These are phyloP conservation scores for Globisporangium barbulae DNA, from an alignment of 352 stramenopile genomes.

Conservation along the genomic window DNA sequence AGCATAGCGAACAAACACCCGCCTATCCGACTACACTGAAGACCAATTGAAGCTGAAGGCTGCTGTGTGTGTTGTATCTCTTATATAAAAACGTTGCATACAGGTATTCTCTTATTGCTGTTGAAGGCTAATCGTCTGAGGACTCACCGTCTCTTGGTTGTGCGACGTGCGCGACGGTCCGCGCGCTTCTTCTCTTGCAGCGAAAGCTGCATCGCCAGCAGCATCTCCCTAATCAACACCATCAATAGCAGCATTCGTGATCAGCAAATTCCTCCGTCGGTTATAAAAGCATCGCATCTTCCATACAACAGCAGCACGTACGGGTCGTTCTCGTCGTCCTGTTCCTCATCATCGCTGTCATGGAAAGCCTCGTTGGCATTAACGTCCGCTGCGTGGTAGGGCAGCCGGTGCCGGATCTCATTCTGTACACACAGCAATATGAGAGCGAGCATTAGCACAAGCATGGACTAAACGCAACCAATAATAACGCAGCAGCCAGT, in stretches of 20 bases:
- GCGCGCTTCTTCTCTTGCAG: constrained; percentile 70
- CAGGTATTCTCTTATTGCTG: not conserved
- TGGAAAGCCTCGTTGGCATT: not conserved
- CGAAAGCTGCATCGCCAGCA: constrained; percentile 50
- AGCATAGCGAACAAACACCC: not conserved
- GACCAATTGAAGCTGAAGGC: not conserved
- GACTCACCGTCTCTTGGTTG: constrained; percentile 33
- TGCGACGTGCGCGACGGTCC: constrained; percentile 37
- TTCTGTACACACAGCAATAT: constrained; percentile 33
- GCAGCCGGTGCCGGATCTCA: constrained; percentile 64
- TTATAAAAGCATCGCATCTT: not conserved
- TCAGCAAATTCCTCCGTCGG: not conserved
- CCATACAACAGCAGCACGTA: constrained; percentile 22
- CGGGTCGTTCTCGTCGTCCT: constrained; percentile 45
- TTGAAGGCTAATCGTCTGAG: not conserved
- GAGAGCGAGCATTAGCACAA: not conserved
- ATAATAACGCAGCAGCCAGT: not conserved
- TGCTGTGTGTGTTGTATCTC: not conserved
- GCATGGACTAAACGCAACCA: not conserved
- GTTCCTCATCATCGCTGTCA: constrained; percentile 14
- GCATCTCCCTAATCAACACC: constrained; percentile 35
- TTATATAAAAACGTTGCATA: not conserved
- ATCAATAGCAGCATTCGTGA: not conserved
- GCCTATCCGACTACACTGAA: not conserved
- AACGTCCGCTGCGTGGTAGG: constrained; percentile 14